Evolutionary conservation across 352 stramenopile species (phyloP).

Genomic region (Peronospora tabacina): DNA sequence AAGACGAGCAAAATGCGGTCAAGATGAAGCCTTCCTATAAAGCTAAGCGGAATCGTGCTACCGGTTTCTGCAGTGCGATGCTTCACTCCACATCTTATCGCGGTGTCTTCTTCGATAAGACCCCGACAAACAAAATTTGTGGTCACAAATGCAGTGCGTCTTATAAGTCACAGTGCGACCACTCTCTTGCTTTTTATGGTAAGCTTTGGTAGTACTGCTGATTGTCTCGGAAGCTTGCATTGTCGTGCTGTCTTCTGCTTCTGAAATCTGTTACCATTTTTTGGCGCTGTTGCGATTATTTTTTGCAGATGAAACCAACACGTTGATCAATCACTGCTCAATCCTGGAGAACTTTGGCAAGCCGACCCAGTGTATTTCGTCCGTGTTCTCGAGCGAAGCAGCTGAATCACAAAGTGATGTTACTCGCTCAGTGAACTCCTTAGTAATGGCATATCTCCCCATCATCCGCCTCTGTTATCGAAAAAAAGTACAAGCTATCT

Average conservation of each 20-base stretch:
- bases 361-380: constrained; percentile 26
- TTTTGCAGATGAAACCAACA: constrained; percentile 23
- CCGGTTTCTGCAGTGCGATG: constrained; percentile 1
- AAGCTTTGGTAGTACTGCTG: constrained; percentile 5
- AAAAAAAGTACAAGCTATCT: constrained; percentile 24
- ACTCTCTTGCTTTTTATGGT: constrained; percentile 32
- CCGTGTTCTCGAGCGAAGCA: constrained; percentile 20
- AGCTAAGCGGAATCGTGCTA: not conserved
- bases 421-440: constrained; percentile 18
- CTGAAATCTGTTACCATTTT: not conserved
- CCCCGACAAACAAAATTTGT: constrained; percentile 20
- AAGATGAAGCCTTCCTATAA: not conserved
- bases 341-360: constrained; percentile 36
- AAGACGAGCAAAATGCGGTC: not conserved
- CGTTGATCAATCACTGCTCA: constrained; percentile 19
- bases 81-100: constrained; percentile 32
- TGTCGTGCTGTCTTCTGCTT: not conserved
- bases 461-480: constrained; percentile 27
- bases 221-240: not conserved
- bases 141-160: constrained; percentile 6
- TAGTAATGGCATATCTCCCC: constrained; percentile 23
- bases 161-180: constrained; percentile 16
- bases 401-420: constrained; percentile 24
- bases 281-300: constrained; percentile 8
- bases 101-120: constrained; percentile 17